Evolutionary conservation across 1,139 yeast genomes (phyloP).

Genomic region (Chernovozyma sophiae-reginae): DNA sequence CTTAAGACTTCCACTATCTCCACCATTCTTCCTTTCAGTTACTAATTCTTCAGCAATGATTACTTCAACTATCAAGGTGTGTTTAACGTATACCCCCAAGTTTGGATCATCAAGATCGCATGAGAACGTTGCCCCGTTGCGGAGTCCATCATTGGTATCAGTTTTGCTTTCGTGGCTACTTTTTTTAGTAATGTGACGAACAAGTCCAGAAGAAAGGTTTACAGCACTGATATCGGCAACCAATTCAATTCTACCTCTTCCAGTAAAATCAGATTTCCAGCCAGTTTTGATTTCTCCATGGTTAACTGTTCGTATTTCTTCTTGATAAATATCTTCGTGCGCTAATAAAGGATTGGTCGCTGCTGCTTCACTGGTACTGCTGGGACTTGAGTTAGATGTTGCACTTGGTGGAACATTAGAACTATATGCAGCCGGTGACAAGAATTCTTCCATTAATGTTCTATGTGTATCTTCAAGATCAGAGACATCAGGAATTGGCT

Average conservation of each 20-base stretch:
- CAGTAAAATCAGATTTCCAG: constrained; percentile 89
- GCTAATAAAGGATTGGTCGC: constrained; percentile 4
- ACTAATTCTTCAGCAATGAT: constrained; percentile 90
- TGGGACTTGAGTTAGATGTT: constrained; percentile 1
- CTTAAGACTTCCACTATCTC: constrained; percentile 4
- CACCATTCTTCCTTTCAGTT: constrained; percentile 12
- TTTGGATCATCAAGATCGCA: constrained; percentile 83
- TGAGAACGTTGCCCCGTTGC: constrained; percentile 55
- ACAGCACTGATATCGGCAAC: constrained; percentile 63
- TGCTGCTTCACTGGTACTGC: not conserved
- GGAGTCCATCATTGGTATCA: constrained; percentile 26
- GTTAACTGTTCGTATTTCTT: constrained; percentile 68
- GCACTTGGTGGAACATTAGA: not conserved
- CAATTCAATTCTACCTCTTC: constrained; percentile 71
- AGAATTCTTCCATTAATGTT: constrained; percentile 30
- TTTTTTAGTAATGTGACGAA: constrained; percentile 24
- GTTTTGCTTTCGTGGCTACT: constrained; percentile 25
- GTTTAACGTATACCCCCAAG: constrained; percentile 71
- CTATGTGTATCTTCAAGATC: constrained; percentile 9
- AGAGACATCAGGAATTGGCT: constrained; percentile 15
- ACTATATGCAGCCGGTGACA: constrained; percentile 1
- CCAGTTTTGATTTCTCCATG: constrained; percentile 83
- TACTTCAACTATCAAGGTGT: constrained; percentile 74
- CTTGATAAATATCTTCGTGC: constrained; percentile 47
- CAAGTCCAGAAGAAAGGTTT: constrained; percentile 53